Base-by-base conservation (phyloP, 2,329 filamentous ascomycete species). In the Neophaeococcomyces aloes region DNA sequence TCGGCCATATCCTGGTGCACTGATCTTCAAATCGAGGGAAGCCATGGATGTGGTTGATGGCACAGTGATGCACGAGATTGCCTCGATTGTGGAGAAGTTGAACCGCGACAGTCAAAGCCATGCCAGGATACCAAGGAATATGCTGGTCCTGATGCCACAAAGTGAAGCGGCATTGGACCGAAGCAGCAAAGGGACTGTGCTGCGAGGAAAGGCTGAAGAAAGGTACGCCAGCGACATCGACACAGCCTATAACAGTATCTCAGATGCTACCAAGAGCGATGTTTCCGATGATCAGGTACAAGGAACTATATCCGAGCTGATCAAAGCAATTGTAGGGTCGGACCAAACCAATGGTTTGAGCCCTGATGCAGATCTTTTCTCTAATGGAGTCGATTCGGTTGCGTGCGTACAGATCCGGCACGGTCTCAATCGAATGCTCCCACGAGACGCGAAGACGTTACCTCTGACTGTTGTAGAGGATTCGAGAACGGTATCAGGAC, bases 131-230 rank as follows among this genome's bases (percentile, higher is more conserved):
- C 56, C 68, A 2, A 63, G 57, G 25, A 56, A 65, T 2, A 78
- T 75, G 69, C 48, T 81, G 11, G 49, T 75, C 0, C 61, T 71
- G 0, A 59, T 77, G 32, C 54, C 62, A 0, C 47, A 61, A 6
- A 48, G 55, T 7, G 52, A 56, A 1, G 44, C 43, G 1, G 54
- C 57, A 11, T 59, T 79, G 0, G 66, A 71, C 45, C 80, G 77
- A 57, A 81, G 73, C 47, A 81, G 75, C 49, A 82, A 82, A 57
- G 78, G 78, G 0, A 78, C 75, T 0, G 61, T 77, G 1, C 59
- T 81, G 13, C 64, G 77, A 18, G 61, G 59, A 10, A 64, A 65
- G 36, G 74, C 71, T 0, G 74, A 78, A 45, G 62, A 68, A 33
- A 60, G 60, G 6, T 80, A 74, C 51, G 55, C 58, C 19, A 25